Conservation (phyloP, 495 filamentous ascomycete genomes). For the Annulohypoxylon bovei region DNA sequence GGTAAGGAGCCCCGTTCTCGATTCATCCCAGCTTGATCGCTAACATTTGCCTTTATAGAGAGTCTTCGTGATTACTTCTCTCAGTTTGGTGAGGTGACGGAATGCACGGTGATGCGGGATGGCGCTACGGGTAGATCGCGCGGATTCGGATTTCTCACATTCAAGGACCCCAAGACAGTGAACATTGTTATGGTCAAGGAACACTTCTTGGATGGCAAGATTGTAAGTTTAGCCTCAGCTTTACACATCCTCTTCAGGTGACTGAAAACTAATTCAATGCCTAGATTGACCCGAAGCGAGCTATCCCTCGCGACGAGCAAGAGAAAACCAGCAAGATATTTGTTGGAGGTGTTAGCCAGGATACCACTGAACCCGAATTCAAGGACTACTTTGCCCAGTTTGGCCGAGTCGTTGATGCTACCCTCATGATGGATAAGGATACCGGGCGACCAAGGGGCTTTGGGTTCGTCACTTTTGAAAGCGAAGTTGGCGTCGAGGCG, state of each 20-base stretch:
- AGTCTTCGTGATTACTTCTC: slow-evolving; percentile 99
- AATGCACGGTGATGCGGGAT: slow-evolving; percentile 98
- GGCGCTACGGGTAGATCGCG: slow-evolving; percentile 91
- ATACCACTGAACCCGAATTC: slow-evolving; percentile 94
- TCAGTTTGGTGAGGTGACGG: slow-evolving; percentile 94
- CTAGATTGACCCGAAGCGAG: slow-evolving; percentile 97
- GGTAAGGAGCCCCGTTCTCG: slow-evolving; percentile 66
- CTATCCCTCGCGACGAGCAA: slow-evolving; percentile 97
- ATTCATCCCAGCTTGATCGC: slow-evolving; percentile 5
- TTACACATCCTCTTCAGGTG: not conserved
- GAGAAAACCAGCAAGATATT: slow-evolving; percentile 99
- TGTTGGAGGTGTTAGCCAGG: slow-evolving; percentile 96
- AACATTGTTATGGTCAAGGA: slow-evolving; percentile 99
- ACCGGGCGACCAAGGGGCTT: slow-evolving; percentile 95
- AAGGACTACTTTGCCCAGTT: slow-evolving; percentile 96
- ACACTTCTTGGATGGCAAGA: slow-evolving; percentile 97
- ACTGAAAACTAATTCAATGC: slow-evolving; percentile 16
- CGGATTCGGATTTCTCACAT: slow-evolving; percentile 97
- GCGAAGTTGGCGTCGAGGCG: slow-evolving; percentile 92
- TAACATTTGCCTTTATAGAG: slow-evolving; percentile 66
- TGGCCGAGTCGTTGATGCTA: slow-evolving; percentile 94
- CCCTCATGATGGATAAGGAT: slow-evolving; percentile 99
- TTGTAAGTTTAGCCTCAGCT: slow-evolving; percentile 70
- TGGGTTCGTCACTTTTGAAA: slow-evolving; percentile 99
- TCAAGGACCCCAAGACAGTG: slow-evolving; percentile 95